Evolutionary conservation across 1,284 basidiomycete genomes (phyloP).

Genomic region (Ganoderma leucocontextum): DNA sequence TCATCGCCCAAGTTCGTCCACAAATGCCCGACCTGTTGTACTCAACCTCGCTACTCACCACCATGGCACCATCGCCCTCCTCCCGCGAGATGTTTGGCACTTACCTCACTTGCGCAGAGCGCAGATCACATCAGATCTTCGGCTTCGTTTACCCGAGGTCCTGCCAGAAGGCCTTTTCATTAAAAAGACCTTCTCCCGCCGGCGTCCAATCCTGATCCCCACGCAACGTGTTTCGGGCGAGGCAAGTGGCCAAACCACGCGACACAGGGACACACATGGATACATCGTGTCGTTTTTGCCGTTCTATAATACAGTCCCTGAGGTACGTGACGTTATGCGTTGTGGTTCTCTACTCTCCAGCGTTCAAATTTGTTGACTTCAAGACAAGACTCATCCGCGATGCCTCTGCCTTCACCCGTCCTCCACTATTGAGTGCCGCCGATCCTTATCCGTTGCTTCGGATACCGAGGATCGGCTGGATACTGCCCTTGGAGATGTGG

Average conservation of each 20-base stretch:
- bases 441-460: background rate
- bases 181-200: background rate
- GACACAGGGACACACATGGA: slow-evolving; percentile 5
- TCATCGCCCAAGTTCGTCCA: background rate
- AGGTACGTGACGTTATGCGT: background rate
- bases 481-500: slow-evolving; percentile 15
- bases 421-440: background rate
- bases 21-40: background rate
- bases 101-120: background rate
- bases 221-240: slow-evolving; percentile 9
- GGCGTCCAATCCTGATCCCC: background rate
- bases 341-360: background rate
- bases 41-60: background rate
- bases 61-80: background rate
- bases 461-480: slow-evolving; percentile 16
- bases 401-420: background rate
- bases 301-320: too few species aligned
- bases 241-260: background rate
- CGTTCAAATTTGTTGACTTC: background rate
- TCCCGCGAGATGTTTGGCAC: background rate
- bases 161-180: background rate
- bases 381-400: background rate
- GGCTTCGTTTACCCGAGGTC: background rate
- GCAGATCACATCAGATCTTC: background rate
- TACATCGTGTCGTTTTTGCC: background rate